Percentiles rank a stretch among this genome's conserved stretches.
phyloP scores from a whole-genome alignment of 2,329 filamentous ascomycete species.

The Ophiostoma ulmi region DNA sequence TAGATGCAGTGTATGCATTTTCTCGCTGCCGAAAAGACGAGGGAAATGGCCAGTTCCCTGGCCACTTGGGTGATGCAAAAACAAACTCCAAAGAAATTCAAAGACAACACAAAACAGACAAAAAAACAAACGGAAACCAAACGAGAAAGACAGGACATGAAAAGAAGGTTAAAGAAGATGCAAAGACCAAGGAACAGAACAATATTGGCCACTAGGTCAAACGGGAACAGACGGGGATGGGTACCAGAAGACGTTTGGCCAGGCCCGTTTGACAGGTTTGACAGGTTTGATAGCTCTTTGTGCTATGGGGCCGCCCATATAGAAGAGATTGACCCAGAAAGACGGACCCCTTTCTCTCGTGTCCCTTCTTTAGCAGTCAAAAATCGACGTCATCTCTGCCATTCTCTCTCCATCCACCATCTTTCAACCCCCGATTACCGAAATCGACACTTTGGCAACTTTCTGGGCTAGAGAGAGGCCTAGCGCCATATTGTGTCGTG shows the following conservation, averaged over 20 bases:
- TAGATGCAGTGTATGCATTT: background rate
- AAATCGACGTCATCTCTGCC: slow-evolving; percentile 3
- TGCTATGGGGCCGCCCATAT: background rate
- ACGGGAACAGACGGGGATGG: background rate
- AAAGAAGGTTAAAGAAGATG: background rate
- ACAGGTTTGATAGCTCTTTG: background rate
- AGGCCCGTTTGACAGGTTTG: background rate
- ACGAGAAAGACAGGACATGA: background rate
- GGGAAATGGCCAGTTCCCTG: background rate
- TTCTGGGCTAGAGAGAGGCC: background rate
- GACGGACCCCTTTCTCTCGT: background rate
- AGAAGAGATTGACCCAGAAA: background rate
- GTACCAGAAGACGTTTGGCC: background rate
- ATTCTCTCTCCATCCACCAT: background rate
- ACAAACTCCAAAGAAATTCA: background rate
- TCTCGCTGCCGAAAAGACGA: background rate
- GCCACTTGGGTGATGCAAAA: background rate
- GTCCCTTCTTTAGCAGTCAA: background rate
- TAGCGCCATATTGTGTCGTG: slow-evolving; percentile 4
- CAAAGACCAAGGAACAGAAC: background rate
- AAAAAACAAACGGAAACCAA: background rate
- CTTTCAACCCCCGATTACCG: background rate
- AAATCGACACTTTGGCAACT: background rate
- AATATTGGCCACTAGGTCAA: background rate
- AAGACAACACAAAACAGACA: background rate